Percentiles rank a stretch among this genome's conserved stretches.
These are phyloP conservation scores for Skeletonema tropicum DNA, from an alignment of 108 stramenopile species.

Conservation along the genomic window DNA sequence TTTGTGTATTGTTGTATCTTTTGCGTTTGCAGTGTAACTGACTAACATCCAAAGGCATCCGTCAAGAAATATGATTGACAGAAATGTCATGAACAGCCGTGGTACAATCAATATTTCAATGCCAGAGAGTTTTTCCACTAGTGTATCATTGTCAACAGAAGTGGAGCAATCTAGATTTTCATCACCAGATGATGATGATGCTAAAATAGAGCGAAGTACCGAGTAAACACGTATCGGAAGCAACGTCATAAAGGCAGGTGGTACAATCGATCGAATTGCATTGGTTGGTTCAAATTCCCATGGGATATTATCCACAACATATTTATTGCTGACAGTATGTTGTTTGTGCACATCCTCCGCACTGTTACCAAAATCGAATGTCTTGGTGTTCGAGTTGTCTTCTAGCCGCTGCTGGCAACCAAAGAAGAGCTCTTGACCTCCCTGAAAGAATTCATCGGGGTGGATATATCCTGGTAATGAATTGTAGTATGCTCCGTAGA, in stretches of 20 bases:
- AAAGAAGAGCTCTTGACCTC: slow-evolving; percentile 81
- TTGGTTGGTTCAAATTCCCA: slow-evolving; percentile 81
- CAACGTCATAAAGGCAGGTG: slow-evolving; percentile 71
- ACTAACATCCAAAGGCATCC: slow-evolving; percentile 53
- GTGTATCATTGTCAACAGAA: neutral
- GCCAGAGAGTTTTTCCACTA: slow-evolving; percentile 56
- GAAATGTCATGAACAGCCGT: slow-evolving; percentile 62
- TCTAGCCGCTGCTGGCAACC: slow-evolving; percentile 36
- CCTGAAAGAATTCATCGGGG: slow-evolving; percentile 89
- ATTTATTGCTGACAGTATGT: slow-evolving; percentile 2
- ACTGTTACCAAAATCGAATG: neutral
- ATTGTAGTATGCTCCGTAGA: slow-evolving; percentile 42
- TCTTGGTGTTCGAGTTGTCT: neutral
- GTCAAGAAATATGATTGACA: slow-evolving; percentile 67
- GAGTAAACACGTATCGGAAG: slow-evolving; percentile 61
- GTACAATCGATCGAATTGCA: slow-evolving; percentile 79
- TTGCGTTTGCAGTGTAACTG: slow-evolving; percentile 8
- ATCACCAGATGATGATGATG: neutral
- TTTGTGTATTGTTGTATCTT: slow-evolving; percentile 10
- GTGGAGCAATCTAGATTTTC: neutral
- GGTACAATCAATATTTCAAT: slow-evolving; percentile 68
- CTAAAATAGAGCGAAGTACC: slow-evolving; percentile 7
- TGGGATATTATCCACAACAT: slow-evolving; percentile 40
- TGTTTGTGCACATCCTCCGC: neutral
- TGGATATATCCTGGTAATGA: slow-evolving; percentile 72